Conservation (phyloP, 768 basidiomycete species). For the Serpula lacrymans region DNA sequence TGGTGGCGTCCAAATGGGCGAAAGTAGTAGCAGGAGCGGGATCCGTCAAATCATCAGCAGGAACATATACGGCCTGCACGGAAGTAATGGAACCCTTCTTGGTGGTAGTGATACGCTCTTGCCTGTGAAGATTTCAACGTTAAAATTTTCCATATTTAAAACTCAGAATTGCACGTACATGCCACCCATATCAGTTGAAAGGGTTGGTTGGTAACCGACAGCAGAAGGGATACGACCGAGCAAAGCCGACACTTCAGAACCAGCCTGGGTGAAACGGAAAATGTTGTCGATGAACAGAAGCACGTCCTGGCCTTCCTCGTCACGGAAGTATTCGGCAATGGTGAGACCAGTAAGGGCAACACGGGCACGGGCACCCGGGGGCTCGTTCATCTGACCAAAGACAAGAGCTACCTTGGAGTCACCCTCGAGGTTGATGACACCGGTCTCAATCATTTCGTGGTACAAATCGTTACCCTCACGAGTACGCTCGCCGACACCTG, state of each 20-base stretch:
- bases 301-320: conserved; percentile 99
- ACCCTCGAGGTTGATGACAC: conserved; percentile 99
- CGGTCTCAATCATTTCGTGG: conserved; percentile 99
- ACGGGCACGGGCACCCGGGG: conserved; percentile 99
- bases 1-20: conserved; percentile 99
- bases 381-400: conserved; percentile 99
- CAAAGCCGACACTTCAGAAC: conserved; percentile 99
- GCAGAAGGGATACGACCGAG: conserved; percentile 99
- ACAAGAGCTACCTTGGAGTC: conserved; percentile 99
- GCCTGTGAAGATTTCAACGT: conserved; percentile 45
- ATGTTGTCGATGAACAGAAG: conserved; percentile 99
- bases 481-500: conserved; percentile 99
- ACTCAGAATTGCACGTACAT: conserved; percentile 57
- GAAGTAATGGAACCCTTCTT: conserved; percentile 99
- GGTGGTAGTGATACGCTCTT: conserved; percentile 99
- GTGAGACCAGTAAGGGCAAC: conserved; percentile 99
- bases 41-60: conserved; percentile 99
- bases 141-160: conserved; percentile 6
- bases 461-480: conserved; percentile 99
- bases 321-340: conserved; percentile 99
- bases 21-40: conserved; percentile 99
- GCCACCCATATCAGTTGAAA: conserved; percentile 99
- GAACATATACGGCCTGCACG: conserved; percentile 99
- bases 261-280: conserved; percentile 99
- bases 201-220: conserved; percentile 99